Conservation (phyloP, 768 basidiomycete species). For the Mycena alexandri region DNA sequence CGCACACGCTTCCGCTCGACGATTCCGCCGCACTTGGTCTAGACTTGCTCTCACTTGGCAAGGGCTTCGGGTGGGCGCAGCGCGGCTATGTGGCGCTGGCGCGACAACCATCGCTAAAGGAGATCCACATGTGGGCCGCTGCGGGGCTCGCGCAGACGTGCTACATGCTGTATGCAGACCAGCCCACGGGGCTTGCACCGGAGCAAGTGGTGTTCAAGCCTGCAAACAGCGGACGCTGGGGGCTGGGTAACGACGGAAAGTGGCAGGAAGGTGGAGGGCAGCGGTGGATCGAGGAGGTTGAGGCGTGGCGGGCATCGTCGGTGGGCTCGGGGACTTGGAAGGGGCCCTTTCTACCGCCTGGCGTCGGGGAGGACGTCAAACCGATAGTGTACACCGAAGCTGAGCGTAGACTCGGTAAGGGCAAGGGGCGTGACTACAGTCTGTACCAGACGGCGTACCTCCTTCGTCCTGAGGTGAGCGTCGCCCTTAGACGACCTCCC, state of each 20-base stretch:
- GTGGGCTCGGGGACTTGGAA: slow-evolving; percentile 44
- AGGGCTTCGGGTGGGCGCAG: slow-evolving; percentile 52
- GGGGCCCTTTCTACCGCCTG: slow-evolving; percentile 66
- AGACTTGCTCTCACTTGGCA: slow-evolving; percentile 57
- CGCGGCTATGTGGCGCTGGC: slow-evolving; percentile 53
- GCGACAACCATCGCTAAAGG: slow-evolving; percentile 61
- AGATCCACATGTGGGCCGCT: slow-evolving; percentile 82
- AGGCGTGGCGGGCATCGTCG: slow-evolving; percentile 51
- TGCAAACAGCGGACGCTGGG: slow-evolving; percentile 37
- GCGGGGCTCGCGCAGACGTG: slow-evolving; percentile 81
- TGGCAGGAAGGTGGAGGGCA: slow-evolving; percentile 40
- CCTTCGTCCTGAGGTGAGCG: slow-evolving; percentile 77
- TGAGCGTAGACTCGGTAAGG: slow-evolving; percentile 42
- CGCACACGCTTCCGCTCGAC: slow-evolving; percentile 69
- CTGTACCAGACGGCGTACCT: slow-evolving; percentile 63
- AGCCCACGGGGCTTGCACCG: slow-evolving; percentile 75
- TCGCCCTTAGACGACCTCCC: background rate
- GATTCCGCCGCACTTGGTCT: slow-evolving; percentile 63
- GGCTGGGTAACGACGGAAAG: slow-evolving; percentile 39
- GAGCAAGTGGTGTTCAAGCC: slow-evolving; percentile 65
- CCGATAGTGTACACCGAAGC: slow-evolving; percentile 54
- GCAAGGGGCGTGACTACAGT: slow-evolving; percentile 65
- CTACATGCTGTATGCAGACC: slow-evolving; percentile 78
- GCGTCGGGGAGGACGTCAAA: slow-evolving; percentile 56
- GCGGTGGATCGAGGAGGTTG: slow-evolving; percentile 64